Evolutionary conservation across 108 stramenopile species (phyloP), one percentile per base, ranked within the genome.

Genomic region (Craspedostauros australis): DNA sequence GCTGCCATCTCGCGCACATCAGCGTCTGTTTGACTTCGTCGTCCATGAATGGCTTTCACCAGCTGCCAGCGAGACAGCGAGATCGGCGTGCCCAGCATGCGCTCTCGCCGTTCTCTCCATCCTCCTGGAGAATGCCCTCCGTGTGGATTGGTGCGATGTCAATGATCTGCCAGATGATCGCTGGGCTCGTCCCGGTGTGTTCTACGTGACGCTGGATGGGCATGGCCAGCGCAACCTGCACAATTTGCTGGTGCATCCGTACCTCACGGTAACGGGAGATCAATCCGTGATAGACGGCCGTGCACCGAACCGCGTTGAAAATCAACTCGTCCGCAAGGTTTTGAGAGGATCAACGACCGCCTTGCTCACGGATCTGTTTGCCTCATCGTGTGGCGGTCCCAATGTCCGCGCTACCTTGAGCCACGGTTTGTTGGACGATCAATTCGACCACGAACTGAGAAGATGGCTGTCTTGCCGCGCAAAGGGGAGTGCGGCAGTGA

Each of bases 141-240:
- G 83, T 28, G 36, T 76, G 4, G 22, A 50, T 11, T 84, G 83
- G 83, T 84, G 83, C 58, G 31, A 33, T 31, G 70, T 47, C 48
- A 84, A 84, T 45, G 38, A 73, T 37, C 53, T 41, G 54, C 54
- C 54, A 7, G 39, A 62, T 31, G 72, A 84, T 31, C 34, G 23
- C 20, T 57, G 68, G 19, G 83, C 83, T 32, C 27, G 47, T 45
- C 70, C 79, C 15, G 61, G 50, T 27, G 24, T 50, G 16, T 84
- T 72, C 50, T 84, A 72, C 53, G 82, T 80, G 2, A 84, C 82
- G 1, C 38, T 84, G 28, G 82, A 84, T 54, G 82, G 82, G 1
- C 79, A 80, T 46, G 79, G 82, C 9, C 82, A 84, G 43, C 65
- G 70, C 33, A 64, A 73, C 48, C 3, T 28, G 3, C 82, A 84